Conservation (phyloP, 805 yeast genomes). For the Scheffersomyces lignosus region DNA sequence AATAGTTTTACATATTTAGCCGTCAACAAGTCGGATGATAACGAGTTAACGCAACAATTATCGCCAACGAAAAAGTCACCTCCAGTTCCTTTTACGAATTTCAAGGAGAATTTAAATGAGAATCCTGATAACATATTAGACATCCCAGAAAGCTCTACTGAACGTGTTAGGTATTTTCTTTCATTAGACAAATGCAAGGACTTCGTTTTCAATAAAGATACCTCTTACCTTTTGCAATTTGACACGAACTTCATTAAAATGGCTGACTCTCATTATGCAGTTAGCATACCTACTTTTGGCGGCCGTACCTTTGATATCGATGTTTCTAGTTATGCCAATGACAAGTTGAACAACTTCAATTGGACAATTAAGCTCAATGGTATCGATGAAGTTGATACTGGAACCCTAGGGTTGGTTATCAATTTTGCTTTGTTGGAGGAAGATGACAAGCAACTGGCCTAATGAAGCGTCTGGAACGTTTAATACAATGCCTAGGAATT, state of each 20-base stretch:
- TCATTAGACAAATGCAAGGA: constrained; percentile 33
- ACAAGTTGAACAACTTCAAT: constrained; percentile 44
- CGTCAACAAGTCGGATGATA: constrained; percentile 18
- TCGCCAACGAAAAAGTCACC: constrained; percentile 5
- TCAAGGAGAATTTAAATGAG: constrained; percentile 26
- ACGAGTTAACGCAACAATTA: constrained; percentile 3
- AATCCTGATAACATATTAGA: constrained; percentile 18
- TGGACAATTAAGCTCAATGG: constrained; percentile 45
- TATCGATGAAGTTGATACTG: constrained; percentile 30
- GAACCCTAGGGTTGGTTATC: constrained; percentile 33
- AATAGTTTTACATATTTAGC: constrained; percentile 55
- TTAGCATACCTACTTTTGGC: constrained; percentile 49
- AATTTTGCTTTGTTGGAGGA: constrained; percentile 41
- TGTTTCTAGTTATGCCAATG: constrained; percentile 43
- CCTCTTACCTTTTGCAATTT: constrained; percentile 50
- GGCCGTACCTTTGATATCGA: constrained; percentile 47
- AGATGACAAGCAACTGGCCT: constrained; percentile 6
- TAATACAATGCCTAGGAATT: no score
- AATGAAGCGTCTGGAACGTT: no score
- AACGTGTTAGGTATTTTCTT: constrained; percentile 48
- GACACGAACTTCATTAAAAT: constrained; percentile 54
- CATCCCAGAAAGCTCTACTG: constrained; percentile 33
- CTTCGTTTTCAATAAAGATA: constrained; percentile 40
- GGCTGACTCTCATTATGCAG: constrained; percentile 49
- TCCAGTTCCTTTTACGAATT: constrained; percentile 7